A percentile compares a stretch with the other conserved stretches of the same genome.
These are phyloP conservation scores for Polyporus tsugae DNA, from an alignment of 1,284 basidiomycete genomes.

Conservation along the genomic window DNA sequence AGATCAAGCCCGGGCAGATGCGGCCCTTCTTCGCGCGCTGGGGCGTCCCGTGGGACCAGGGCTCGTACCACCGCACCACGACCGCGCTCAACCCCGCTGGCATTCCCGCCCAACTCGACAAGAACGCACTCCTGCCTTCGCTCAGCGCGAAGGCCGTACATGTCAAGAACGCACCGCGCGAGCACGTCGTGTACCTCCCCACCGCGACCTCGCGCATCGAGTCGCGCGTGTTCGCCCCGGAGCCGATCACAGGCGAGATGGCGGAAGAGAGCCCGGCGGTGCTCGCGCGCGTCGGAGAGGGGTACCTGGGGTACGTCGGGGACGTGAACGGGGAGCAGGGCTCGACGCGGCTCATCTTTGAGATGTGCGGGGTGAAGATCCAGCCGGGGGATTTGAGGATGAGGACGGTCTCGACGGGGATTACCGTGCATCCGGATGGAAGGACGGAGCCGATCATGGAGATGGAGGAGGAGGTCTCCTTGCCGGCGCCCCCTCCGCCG, in stretches of 20 bases:
- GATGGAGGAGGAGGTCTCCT: background rate
- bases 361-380: conserved; percentile 34
- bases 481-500: background rate
- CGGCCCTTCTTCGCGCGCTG: conserved; percentile 23
- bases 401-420: background rate
- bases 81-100: conserved; percentile 32
- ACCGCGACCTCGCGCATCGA: conserved; percentile 24
- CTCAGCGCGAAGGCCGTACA: conserved; percentile 33
- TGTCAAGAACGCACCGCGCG: conserved; percentile 25
- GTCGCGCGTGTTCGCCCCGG: conserved; percentile 22
- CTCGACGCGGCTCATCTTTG: conserved; percentile 28
- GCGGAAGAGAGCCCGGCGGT: conserved; percentile 32
- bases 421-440: background rate
- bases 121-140: conserved; percentile 22
- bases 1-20: conserved; percentile 7
- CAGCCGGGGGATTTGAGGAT: conserved; percentile 30
- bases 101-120: conserved; percentile 27
- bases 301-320: conserved; percentile 34
- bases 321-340: conserved; percentile 36
- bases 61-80: conserved; percentile 31
- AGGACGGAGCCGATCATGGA: background rate
- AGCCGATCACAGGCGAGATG: conserved; percentile 14
- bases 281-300: conserved; percentile 28
- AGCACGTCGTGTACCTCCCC: conserved; percentile 30
- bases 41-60: conserved; percentile 29